Evolutionary conservation across 495 filamentous ascomycete species (phyloP).

Genomic region (Aspergillus coremiiformis): DNA sequence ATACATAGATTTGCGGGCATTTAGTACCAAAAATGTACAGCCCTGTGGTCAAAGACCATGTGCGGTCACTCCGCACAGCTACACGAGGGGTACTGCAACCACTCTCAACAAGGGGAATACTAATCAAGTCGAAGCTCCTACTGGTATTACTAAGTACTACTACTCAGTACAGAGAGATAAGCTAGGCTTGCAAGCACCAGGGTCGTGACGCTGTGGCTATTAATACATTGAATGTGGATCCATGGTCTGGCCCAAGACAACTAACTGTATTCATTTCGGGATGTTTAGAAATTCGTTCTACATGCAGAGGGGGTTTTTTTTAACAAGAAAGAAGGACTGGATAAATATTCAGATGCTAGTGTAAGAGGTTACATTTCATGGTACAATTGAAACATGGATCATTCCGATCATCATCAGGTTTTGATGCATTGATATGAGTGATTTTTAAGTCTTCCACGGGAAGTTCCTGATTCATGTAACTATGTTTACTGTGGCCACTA

Average conservation of each 20-base stretch:
- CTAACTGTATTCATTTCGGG: background rate
- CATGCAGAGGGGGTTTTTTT: background rate
- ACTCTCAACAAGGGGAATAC: background rate
- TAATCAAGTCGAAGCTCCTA: background rate
- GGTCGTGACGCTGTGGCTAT: constrained; percentile 3
- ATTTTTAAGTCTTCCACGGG: background rate
- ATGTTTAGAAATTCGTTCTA: too few species aligned
- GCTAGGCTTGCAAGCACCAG: background rate
- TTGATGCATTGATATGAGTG: background rate
- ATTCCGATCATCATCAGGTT: background rate
- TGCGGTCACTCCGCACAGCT: background rate
- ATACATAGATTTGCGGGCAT: too few species aligned
- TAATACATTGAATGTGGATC: background rate
- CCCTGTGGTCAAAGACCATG: too few species aligned
- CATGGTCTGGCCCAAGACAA: background rate
- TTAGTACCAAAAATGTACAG: too few species aligned
- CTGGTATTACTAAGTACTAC: background rate
- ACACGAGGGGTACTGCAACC: constrained; percentile 5
- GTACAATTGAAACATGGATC: background rate
- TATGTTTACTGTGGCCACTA: background rate
- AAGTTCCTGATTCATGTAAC: background rate
- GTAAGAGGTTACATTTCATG: background rate
- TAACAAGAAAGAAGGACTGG: background rate
- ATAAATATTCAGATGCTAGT: background rate
- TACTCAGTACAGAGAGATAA: background rate